Base-by-base conservation (phyloP, 768 basidiomycete species). In the Clitopilus passeckerianus region DNA sequence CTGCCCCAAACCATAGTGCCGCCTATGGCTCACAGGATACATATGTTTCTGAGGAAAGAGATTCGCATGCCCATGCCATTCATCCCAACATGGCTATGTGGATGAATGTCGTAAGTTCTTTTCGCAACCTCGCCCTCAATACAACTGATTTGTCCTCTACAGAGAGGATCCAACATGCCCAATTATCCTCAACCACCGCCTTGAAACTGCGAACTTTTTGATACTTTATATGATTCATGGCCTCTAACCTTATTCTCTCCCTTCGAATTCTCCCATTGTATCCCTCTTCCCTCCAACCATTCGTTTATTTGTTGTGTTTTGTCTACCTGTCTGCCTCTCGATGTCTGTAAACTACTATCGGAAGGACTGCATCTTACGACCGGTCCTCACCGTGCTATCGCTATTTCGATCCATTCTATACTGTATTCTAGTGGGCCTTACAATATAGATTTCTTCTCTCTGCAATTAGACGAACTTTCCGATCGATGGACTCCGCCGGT, bases 11-110 rank as follows among this genome's bases (percentile, higher is more conserved):
- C n/a, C 46, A 50, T 22, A 50, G n/a, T 50, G 83, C 82, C 15
- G 82, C 83, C 57, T 75, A 79, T 54, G 79, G 80, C 7, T 78
- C 79, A 12, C 83, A 84, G 58, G 86, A 89, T 56, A 77, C 83
- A 56, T 91, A 82, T 64, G 82, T 90, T 77, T 77, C 85, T 35
- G 89, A 90, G 67, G 88, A 89, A 74, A 82, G 84, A 61, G 82
- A 84, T 56, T 68, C 69, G 18, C 68, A 67, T 44, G 57, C 67
- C 23, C 67, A 68, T 59, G 61, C 63, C 34, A 55, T 62, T 20
- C 68, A 70, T 23, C 71, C 66, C 52, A 72, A 71, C n/a, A 57
- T 63, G 22, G 65, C 70, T 67, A 53, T 54, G 27, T 74, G 73
- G 83, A 72, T 77, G 71, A 74, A 73, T 46, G 73, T 75, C 58